These are phyloP conservation scores for Tremellales sp. DNA, from an alignment of 1,284 basidiomycete species.

Conservation along the genomic window DNA sequence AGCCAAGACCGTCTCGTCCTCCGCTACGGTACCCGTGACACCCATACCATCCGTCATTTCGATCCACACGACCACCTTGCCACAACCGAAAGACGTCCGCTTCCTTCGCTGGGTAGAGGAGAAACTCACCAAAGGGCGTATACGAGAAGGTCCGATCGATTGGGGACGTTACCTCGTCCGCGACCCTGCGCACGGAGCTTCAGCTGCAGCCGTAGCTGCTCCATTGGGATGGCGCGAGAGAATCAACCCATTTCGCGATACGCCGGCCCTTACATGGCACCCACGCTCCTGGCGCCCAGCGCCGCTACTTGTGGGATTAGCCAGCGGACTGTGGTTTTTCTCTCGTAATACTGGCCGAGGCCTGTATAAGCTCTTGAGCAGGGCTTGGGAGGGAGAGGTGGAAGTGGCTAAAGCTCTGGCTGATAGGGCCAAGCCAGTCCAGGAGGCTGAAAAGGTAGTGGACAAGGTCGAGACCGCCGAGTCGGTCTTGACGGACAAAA, in stretches of 20 bases:
- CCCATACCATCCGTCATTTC: conserved; percentile 24
- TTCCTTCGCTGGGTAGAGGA: conserved; percentile 43
- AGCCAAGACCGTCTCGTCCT: not conserved
- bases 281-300: conserved; percentile 22
- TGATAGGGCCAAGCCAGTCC: not conserved
- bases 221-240: conserved; percentile 13
- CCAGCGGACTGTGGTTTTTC: not conserved
- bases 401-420: not conserved
- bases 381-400: not conserved
- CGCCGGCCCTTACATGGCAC: conserved; percentile 17
- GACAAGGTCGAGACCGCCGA: no score
- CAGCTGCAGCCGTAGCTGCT: not conserved
- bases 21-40: not conserved
- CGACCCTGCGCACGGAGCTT: not conserved
- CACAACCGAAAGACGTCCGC: conserved; percentile 38
- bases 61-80: conserved; percentile 41
- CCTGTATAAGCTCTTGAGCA: not conserved
- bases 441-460: not conserved
- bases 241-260: conserved; percentile 1
- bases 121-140: conserved; percentile 14
- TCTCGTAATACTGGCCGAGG: no score
- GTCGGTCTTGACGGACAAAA: not conserved
- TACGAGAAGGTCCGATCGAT: conserved; percentile 10
- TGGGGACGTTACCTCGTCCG: conserved; percentile 21
- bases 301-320: conserved; percentile 6